Base-by-base conservation (phyloP, 1,284 basidiomycete species). In the Puccinia hordei region DNA sequence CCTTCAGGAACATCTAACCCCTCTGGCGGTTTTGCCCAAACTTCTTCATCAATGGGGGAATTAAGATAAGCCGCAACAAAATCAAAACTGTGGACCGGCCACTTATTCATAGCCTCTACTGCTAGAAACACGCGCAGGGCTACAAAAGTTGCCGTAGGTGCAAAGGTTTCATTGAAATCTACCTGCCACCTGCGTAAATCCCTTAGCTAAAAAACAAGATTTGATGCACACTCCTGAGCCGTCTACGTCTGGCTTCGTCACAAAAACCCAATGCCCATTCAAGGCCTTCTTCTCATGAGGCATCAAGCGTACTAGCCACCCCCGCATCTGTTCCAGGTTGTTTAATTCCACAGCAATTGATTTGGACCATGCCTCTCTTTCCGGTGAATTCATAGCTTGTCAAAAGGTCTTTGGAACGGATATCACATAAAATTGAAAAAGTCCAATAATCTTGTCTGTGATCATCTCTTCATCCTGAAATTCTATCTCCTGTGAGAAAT, bases 251-350 rank as follows among this genome's bases (percentile, higher is more conserved):
- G 35, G n/a, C 65, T 82, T 82, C 30, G 59, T 33, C 15, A 66
- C 30, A 72, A 78, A 75, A 35, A 81, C 72, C 81, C 77, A 74
- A 2, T 72, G 22, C 27, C 17, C 2, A 71, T 59, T 30, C 5
- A 55, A 12, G 4, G 38, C 6, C 38, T 41, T 41, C n/a, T 30
- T 27, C 17, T 27, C 66, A 0, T 12, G 1, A 1, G 76, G 76
- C 12, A 30, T 13, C 2, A 6, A 2, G 15, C 8, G 27, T 1
- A 46, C 5, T 8, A 49, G 19, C 65, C 65, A 78, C 9, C 71
- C 76, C n/a, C 27, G 27, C 76, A 78, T 78, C 13, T 3, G 12
- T 0, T 69, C 19, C n/a, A 78, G 33, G 6, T 68, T 71, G 5
- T 0, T 6, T 6, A 78, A 51, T 33, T 69, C 75, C 44, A 30